Evolutionary conservation across 768 basidiomycete genomes (phyloP).

Genomic region (Auricularia auricula-judae): DNA sequence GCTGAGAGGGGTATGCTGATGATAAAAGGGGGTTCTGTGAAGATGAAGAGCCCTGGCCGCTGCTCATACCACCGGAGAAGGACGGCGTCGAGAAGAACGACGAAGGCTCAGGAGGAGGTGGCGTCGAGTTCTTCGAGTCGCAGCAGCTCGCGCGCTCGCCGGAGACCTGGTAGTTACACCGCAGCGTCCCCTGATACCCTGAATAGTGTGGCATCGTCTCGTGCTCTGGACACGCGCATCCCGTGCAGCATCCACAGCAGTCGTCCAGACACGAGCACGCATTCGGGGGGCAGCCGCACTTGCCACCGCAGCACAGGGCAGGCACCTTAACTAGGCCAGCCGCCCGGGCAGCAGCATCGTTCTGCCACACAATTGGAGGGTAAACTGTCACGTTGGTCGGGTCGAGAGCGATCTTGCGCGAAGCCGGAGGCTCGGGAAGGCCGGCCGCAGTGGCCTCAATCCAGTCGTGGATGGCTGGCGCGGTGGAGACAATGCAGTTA

Average conservation of each 20-base stretch:
- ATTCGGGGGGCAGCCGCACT: constrained; percentile 44
- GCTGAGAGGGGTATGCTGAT: background rate
- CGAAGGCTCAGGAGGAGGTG: background rate
- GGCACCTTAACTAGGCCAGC: constrained; percentile 46
- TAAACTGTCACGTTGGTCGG: constrained; percentile 41
- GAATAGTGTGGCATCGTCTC: background rate
- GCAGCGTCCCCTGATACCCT: background rate
- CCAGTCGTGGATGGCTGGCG: constrained; percentile 32
- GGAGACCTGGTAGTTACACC: background rate
- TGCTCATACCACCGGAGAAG: background rate
- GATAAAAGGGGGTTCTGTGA: background rate
- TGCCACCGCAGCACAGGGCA: constrained; percentile 57
- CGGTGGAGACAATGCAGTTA: constrained; percentile 7
- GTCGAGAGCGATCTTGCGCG: constrained; percentile 33
- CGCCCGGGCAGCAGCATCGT: constrained; percentile 22
- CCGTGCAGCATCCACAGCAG: constrained; percentile 41
- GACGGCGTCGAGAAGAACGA: background rate
- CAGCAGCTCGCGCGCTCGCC: constrained; percentile 1
- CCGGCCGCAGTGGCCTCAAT: constrained; percentile 57
- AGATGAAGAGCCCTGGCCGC: background rate
- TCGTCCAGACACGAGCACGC: constrained; percentile 44
- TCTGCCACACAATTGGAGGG: constrained; percentile 14
- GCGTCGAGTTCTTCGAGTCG: background rate
- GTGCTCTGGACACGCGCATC: background rate
- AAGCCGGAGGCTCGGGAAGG: constrained; percentile 38